Base-by-base conservation (phyloP, 352 stramenopile species). In the Pythium inflatum region DNA sequence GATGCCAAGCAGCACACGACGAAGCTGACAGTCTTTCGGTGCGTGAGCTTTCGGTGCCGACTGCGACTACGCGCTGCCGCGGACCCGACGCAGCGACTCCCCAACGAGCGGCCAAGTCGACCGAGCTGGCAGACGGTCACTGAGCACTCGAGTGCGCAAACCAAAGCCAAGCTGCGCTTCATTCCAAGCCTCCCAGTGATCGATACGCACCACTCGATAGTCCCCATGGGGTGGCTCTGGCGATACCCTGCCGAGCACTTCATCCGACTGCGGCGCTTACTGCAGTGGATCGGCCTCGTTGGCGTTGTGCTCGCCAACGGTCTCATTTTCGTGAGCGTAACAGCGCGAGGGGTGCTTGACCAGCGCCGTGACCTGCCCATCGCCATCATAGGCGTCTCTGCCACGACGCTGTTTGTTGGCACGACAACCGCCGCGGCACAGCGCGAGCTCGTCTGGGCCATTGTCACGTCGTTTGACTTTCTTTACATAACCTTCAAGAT, bases 361-460 rank as follows among this genome's bases (percentile, higher is more conserved):
- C 2, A 18, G 6, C 45, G 9, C 36, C 24, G 2, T n/a, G 5
- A 20, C 3, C 2, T 33, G 6, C 55, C 55, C 16, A 1, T 51
- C 22, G n/a, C 9, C 45, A 14, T 31, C n/a, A 18, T 51, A 6
- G 45, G 3, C 2, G n/a, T 22, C n/a, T 2, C 2, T 3, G n/a
- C n/a, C 11, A 3, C 55, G 11, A 51, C 36, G 8, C 1, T 62
- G 12, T 51, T 62, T 31, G 24, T 62, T 13, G 24, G 22, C 30
- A 4, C 4, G 20, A 33, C 40, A 31, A 30, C 30, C 5, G 18
- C 45, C 5, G 38, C 18, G 5, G 28, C 53, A 27, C 48, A 83
- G 11, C 74, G 70, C 0, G n/a, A 83, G 7, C 41, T 85, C 8
- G 55, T 85, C 2, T 33, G 48, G 16, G 24, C 68, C 6, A 55